phyloP scores from a whole-genome alignment of 169 alveolate genomes.

The Fabrea salina region DNA sequence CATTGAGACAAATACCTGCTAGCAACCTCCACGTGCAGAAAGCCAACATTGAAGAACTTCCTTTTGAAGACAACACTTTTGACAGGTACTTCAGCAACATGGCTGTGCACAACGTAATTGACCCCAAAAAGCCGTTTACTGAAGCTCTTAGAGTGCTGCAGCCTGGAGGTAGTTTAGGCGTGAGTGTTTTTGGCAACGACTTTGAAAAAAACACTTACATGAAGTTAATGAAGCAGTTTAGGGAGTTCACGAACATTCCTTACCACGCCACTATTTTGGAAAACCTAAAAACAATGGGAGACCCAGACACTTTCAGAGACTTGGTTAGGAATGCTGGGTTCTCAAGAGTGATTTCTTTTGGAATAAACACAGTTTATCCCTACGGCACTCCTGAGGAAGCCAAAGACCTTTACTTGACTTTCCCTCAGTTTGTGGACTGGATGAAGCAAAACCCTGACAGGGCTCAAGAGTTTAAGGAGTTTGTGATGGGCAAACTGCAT shows the following conservation, averaged over 20 bases:
- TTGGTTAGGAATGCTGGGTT: background rate
- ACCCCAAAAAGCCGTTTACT: background rate
- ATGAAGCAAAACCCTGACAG: background rate
- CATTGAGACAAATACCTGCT: background rate
- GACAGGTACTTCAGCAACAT: background rate
- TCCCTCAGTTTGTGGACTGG: background rate
- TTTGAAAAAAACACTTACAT: background rate
- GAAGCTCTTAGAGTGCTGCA: background rate
- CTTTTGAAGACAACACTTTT: background rate
- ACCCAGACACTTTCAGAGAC: background rate
- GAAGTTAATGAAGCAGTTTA: background rate
- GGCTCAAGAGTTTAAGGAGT: background rate
- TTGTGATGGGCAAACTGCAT: background rate
- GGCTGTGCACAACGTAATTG: background rate
- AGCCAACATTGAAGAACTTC: background rate
- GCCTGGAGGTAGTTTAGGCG: slow-evolving; percentile 8
- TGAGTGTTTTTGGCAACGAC: background rate
- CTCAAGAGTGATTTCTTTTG: background rate
- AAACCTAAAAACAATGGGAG: background rate
- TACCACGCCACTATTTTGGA: background rate
- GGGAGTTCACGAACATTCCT: background rate
- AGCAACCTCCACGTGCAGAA: background rate
- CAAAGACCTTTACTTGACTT: background rate
- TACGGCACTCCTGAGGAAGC: background rate
- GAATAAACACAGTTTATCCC: background rate